Base-by-base conservation (phyloP, 805 yeast species). In the Suhomyces vadensis region DNA sequence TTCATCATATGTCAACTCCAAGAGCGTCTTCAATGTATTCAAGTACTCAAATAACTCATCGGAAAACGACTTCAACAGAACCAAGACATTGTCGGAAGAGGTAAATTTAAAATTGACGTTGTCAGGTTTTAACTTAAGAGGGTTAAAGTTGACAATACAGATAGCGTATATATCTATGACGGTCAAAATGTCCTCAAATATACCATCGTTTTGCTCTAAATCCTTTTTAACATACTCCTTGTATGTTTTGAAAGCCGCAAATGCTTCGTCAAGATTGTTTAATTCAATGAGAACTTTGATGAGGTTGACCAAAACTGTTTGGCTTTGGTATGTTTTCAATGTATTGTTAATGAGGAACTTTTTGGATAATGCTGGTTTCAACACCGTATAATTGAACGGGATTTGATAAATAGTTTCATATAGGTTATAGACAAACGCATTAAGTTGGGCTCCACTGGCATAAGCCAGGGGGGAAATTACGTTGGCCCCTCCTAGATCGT, bases 231-330 rank as follows among this genome's bases (percentile, higher is more conserved):
- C 45, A 49, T 72, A 72, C 16, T 54, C 48, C 6, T 57, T 51
- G 46, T 61, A 71, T 0, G 75, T 69, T 25, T 63, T 64, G 44
- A 71, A 64, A 0, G 74, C 74, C 6, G 73, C 73, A 41, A 65
- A 56, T 0, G 76, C 77, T 48, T 72, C 76, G 44, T 72, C 77
- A 46, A 59, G 66, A 45, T 71, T 74, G 6, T 57, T 51, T 39
- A 61, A 50, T 13, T 65, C 67, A 14, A 70, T 49, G 36, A 70
- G 57, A 1, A 64, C 53, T 36, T 60, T 54, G 21, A 71, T 62
- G 35, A 64, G 58, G 41, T 60, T 60, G 8, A 60, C 50, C 20
- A 70, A 55, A n/a, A 71, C 63, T 1, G 54, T 45, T 41, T 63
- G 64, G 50, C 69, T 66, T 45, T 71, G 75, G 48, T 63, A 72